A percentile compares a stretch with the other conserved stretches of the same genome.
phyloP scores from a whole-genome alignment of 169 alveolate species.

The Ichthyophthirius multifiliis region DNA sequence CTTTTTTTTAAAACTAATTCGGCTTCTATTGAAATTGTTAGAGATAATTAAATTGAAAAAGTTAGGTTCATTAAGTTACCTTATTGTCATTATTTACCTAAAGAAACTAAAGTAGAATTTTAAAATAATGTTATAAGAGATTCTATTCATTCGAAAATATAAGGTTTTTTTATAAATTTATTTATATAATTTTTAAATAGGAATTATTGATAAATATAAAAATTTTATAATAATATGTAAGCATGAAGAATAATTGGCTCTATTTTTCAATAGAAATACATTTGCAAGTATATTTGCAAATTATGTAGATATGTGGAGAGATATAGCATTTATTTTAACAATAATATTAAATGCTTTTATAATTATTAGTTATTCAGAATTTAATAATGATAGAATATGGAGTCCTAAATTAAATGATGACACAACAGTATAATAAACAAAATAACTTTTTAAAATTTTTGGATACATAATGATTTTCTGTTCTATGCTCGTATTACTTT shows the following conservation, averaged over 20 bases:
- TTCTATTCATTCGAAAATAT: conserved; percentile 51
- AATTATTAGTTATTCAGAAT: conserved; percentile 42
- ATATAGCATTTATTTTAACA: conserved; percentile 42
- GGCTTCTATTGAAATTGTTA: conserved; percentile 48
- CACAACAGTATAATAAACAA: conserved; percentile 8
- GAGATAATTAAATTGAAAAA: conserved; percentile 41
- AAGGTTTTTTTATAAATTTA: background rate
- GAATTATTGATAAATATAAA: conserved; percentile 18
- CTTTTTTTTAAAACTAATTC: conserved; percentile 42
- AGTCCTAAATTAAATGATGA: background rate
- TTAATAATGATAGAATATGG: background rate
- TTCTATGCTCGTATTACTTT: conserved; percentile 22
- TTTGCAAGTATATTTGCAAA: conserved; percentile 47
- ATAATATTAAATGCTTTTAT: conserved; percentile 42
- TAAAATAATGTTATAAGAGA: conserved; percentile 43
- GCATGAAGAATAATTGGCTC: conserved; percentile 51
- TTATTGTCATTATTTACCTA: conserved; percentile 45
- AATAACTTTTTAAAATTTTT: conserved; percentile 15
- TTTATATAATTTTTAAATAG: background rate
- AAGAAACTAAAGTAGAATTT: conserved; percentile 41
- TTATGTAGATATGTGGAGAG: conserved; percentile 55
- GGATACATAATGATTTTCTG: conserved; percentile 33
- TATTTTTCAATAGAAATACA: conserved; percentile 46
- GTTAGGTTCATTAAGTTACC: conserved; percentile 49
- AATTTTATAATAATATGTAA: conserved; percentile 38